These are phyloP conservation scores for Stevia rebaudiana DNA, from an alignment of 140 eudicot species.

Conservation along the genomic window DNA sequence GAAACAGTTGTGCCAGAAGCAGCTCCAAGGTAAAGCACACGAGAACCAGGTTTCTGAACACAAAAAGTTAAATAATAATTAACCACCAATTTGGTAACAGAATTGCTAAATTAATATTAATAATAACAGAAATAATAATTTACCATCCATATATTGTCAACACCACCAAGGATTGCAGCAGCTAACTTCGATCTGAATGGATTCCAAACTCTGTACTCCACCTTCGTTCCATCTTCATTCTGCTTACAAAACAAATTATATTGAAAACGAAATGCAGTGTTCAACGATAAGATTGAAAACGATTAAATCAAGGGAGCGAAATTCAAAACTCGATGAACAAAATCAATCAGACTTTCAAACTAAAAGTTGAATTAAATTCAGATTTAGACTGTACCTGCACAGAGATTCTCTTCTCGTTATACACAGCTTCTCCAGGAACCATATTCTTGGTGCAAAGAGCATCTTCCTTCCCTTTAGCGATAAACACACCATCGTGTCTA, in stretches of 20 bases:
- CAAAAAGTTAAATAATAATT: neutral
- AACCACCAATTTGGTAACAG: neutral
- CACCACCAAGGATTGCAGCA: slow-evolving; percentile 92
- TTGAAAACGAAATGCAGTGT: too few relatives aligned
- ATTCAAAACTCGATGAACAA: neutral
- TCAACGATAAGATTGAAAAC: too few relatives aligned
- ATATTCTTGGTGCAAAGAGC: slow-evolving; percentile 69
- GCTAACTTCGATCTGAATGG: slow-evolving; percentile 92
- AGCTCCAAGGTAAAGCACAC: slow-evolving; percentile 86
- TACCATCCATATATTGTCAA: slow-evolving; percentile 87
- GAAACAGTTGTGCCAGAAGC: slow-evolving; percentile 95
- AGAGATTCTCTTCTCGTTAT: slow-evolving; percentile 67
- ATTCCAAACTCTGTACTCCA: slow-evolving; percentile 91
- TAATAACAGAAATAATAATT: neutral
- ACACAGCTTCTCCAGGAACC: slow-evolving; percentile 83
- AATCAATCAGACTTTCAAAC: neutral
- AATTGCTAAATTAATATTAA: neutral
- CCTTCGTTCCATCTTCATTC: slow-evolving; percentile 89
- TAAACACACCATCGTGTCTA: slow-evolving; percentile 74
- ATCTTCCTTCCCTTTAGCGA: slow-evolving; percentile 74
- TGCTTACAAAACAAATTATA: neutral
- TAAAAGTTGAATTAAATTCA: neutral
- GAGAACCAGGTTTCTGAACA: slow-evolving; percentile 72
- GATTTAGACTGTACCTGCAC: slow-evolving; percentile 43
- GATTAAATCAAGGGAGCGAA: too few relatives aligned